Conservation (phyloP, 2,329 filamentous ascomycete species). For the Fusarium marasasianum region DNA sequence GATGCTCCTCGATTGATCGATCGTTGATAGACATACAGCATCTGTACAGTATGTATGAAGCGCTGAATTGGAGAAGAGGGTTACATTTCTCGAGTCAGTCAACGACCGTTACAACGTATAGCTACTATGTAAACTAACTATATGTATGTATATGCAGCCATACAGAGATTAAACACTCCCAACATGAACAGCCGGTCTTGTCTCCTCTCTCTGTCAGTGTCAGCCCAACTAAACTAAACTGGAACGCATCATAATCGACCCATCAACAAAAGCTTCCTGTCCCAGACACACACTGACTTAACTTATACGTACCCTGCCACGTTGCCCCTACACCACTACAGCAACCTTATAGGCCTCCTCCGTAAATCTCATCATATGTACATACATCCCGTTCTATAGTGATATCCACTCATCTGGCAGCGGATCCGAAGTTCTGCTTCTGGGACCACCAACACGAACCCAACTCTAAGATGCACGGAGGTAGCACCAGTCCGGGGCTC, state of each 20-base stretch:
- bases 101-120: background rate
- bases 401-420: conserved; percentile 12
- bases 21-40: background rate
- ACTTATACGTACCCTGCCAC: conserved; percentile 8
- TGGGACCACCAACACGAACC: conserved; percentile 6
- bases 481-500: conserved; percentile 23
- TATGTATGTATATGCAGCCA: background rate
- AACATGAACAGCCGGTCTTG: background rate
- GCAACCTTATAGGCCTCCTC: background rate
- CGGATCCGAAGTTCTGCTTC: conserved; percentile 38
- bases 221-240: background rate
- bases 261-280: conserved; percentile 9
- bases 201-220: background rate
- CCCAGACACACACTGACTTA: background rate
- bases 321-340: background rate
- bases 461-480: background rate
- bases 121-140: background rate
- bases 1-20: background rate
- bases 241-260: conserved; percentile 16
- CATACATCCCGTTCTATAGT: background rate
- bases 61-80: background rate
- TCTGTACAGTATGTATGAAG: background rate
- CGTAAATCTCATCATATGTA: background rate
- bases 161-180: background rate
- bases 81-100: background rate